A percentile compares a stretch with the other conserved stretches of the same genome.
Evolutionary conservation across 73 alveolate species (phyloP).

Genomic region (Tetrahymena borealis): DNA sequence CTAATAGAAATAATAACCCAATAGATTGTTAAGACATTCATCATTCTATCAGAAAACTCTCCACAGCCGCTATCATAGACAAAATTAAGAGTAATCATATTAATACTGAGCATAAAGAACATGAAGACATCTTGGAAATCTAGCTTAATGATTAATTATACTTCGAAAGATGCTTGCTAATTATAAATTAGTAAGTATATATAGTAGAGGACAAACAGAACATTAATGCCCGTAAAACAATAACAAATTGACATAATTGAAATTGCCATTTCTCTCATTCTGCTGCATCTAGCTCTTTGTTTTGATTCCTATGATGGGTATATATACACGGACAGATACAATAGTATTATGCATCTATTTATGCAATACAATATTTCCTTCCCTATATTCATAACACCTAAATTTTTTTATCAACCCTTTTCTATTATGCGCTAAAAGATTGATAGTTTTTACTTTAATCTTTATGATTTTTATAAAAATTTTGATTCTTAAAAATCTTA

Average conservation of each 20-base stretch:
- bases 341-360: not conserved
- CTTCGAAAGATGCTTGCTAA: not conserved
- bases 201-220: not conserved
- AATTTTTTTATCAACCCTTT: not conserved
- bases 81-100: not conserved
- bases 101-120: not conserved
- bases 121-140: not conserved
- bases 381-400: not conserved
- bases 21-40: not conserved
- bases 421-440: not conserved
- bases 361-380: not conserved
- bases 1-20: not conserved
- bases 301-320: not conserved
- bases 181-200: not conserved
- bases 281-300: not conserved
- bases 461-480: no score
- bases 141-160: not conserved
- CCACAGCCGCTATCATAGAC: not conserved
- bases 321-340: not conserved
- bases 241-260: not conserved
- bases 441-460: no score
- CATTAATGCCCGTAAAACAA: not conserved
- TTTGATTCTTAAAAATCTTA: no score
- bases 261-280: constrained; percentile 2
- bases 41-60: not conserved